Evolutionary conservation across 495 filamentous ascomycete genomes (phyloP), one percentile per base, ranked within the genome.

Genomic region (Apiosordaria backusii): DNA sequence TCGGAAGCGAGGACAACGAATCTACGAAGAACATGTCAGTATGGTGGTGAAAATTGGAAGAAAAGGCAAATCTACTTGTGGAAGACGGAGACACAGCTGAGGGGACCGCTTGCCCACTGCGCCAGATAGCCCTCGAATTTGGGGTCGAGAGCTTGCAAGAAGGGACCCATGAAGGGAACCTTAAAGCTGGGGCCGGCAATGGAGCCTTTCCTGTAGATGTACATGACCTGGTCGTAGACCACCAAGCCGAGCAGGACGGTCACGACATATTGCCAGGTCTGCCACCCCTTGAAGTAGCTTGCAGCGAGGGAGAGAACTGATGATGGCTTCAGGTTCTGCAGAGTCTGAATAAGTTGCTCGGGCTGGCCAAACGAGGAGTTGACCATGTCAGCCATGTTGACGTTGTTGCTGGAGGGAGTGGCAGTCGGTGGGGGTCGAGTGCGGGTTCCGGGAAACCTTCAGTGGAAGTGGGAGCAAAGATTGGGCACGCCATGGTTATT

Each of bases 21-120:
- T 77, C 92, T 97, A 70, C 13, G 9, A 13, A 40, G 16, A 22
- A 61, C 25, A 9, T 15, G 24, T 59, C 57, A 55, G 63, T 13
- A n/a, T 50, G 52, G 18, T 7, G 40, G n/a, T 7, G n/a, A 19
- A 1, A 4, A 25, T 40, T n/a, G 10, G 16, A 50, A 18, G 55
- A 57, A 24, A 19, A 15, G 21, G 27, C 5, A 9, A n/a, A 69
- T 90, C 71, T 85, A 97, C 92, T 97, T 97, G 84, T 97, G 93
- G 80, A 97, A 97, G 65, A 97, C 91, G 21, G 92, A 96, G 57
- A 97, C 93, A 78, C 93, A 97, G 79, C 92, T 96, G 69, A 97
- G 82, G 13, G 88, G 86, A 21, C 90, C 93, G 72, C 90, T 93
- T 67, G 86, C 79, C 92, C 92, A 97, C 84, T 97, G 94, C n/a